Evolutionary conservation across 2,329 filamentous ascomycete species (phyloP).

Genomic region (Xylariaceae sp.): DNA sequence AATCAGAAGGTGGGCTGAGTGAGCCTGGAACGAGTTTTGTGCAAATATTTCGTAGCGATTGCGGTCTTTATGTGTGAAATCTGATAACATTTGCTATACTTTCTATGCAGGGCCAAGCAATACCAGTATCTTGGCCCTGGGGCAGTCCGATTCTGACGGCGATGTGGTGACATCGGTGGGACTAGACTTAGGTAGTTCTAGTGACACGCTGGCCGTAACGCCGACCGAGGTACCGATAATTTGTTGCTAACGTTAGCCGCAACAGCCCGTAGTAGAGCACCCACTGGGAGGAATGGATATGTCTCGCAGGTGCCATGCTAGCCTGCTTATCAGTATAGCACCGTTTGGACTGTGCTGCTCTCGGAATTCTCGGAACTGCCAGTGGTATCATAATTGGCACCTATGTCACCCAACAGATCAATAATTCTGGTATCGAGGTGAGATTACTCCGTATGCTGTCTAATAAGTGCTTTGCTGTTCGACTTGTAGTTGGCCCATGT

Average conservation of each 20-base stretch:
- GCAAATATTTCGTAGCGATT: too few relatives aligned
- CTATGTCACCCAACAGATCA: too few relatives aligned
- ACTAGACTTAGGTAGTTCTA: slow-evolving; percentile 18
- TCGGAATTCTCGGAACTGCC: neutral
- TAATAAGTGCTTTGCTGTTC: slow-evolving; percentile 1
- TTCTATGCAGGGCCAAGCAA: slow-evolving; percentile 3
- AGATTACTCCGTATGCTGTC: slow-evolving; percentile 8
- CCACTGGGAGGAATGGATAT: neutral
- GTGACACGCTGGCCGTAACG: slow-evolving; percentile 15
- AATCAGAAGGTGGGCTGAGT: too few relatives aligned
- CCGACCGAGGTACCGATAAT: slow-evolving; percentile 13
- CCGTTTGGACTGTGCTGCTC: too few relatives aligned
- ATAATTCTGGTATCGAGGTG: slow-evolving; percentile 13
- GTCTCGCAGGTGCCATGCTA: neutral
- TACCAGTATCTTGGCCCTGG: slow-evolving; percentile 19
- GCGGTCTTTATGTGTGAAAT: too few relatives aligned
- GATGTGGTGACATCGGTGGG: slow-evolving; percentile 16
- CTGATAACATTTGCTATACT: neutral
- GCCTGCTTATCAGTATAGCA: neutral
- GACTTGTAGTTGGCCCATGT: slow-evolving; percentile 1
- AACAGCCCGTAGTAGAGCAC: neutral
- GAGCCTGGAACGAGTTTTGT: too few relatives aligned
- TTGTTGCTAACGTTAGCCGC: slow-evolving; percentile 10
- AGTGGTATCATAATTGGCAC: neutral
- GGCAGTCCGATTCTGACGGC: slow-evolving; percentile 15